Base-by-base conservation (phyloP, 345 rosid species). In the Salix brachista region DNA sequence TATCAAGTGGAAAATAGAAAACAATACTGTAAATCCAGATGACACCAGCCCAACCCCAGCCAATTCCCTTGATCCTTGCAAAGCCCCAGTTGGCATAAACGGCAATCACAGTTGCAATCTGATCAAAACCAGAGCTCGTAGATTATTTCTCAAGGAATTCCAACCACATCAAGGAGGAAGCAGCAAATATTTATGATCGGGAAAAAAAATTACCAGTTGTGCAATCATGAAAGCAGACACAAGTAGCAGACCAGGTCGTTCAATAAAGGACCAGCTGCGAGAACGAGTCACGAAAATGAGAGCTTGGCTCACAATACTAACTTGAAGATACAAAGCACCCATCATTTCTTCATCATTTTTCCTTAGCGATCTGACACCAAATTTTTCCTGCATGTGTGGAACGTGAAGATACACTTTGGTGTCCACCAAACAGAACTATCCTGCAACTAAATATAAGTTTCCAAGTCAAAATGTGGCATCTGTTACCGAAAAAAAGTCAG, bases 1-100 rank as follows among this genome's bases (percentile, higher is more conserved):
- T 4, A 71, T 81, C 83, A 6, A 81, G 80, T 8, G 83, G 83
- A 60, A 81, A 1, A 18, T 81, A 81, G 71, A 69, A 72, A 58
- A 81, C 73, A 8, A 81, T 3, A 42, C 80, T 81, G 78, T 72
- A 81, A 67, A 77, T 26, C 83, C 83, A 81, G 70, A 81, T 77
- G 68, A 81, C 77, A 14, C 80, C 83, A 9, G 83, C 83, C 83
- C 83, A 81, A 36, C 83, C 83, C 83, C 83, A 81, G 26, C 80
- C 83, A 21, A 81, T 61, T 36, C 83, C 83, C 16, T 77, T 54
- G 52, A 81, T 77, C 71, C 52, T 72, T 67, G 83, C 83, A 21
- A 81, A 81, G 8, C 71, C 75, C 83, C 83, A 81, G 80, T 81
- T 14, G 16, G 80, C 83, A 60, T 81, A 81, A 5, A 81, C 83